Base-by-base conservation (phyloP, 2,329 filamentous ascomycete species). In the Pleurostoma richardsiae region DNA sequence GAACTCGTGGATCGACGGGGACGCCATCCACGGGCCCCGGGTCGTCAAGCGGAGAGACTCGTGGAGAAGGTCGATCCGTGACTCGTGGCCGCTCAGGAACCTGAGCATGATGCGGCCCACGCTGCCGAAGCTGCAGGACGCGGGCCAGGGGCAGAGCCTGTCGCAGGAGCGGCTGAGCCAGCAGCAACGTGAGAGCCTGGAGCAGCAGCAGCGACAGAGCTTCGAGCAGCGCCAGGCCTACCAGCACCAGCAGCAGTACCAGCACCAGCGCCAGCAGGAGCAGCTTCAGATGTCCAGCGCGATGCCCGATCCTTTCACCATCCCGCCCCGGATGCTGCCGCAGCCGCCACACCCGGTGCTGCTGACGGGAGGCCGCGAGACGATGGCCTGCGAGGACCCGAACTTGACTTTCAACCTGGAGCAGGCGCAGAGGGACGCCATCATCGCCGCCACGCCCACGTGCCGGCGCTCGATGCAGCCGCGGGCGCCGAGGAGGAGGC, bases 1-100 rank as follows among this genome's bases (percentile, higher is more conserved):
- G 7, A 69, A 52, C 27, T 42, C 66, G 19, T 78, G 73, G 73
- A 71, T 76, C 29, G 73, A 76, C 47, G 75, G 76, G 52, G 73
- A 79, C 43, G 68, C 66, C 45, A 60, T 74, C n/a, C 73, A 76
- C 48, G 73, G 74, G 4, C 73, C 73, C 7, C 65, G 61, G 52
- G 56, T 74, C 42, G 63, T 55, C 36, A 65, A 59, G 19, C 19
- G 19, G 19, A 19, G 33, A 36, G 8, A 36, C 39, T 47, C 48
- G 28, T 50, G 47, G 50, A 36, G 50, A 4, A 41, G 40, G 11
- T 53, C 47, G 40, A 43, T 50, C 7, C 50, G 59, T 5, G 56
- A 60, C 11, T 60, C 56, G 27, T 63, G 61, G 59, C 58, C 56
- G 39, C 41, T 62, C 40, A 52, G 51, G 39, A 52, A 50, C n/a